Base-by-base conservation (phyloP, 2,329 filamentous ascomycete species). In the Peltaster fructicola region DNA sequence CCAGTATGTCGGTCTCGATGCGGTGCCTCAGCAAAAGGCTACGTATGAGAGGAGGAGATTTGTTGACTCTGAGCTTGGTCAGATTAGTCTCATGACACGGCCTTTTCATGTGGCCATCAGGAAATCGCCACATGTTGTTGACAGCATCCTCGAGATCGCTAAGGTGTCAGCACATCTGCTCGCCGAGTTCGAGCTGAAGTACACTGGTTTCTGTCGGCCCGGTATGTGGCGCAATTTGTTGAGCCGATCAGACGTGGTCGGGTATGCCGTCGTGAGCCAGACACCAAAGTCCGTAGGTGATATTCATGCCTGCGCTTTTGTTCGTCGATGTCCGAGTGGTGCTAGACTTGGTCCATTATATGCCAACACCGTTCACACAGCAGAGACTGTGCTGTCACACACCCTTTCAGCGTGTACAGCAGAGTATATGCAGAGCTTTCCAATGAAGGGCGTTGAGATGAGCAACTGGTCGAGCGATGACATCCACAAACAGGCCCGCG, bases 261-360 rank as follows among this genome's bases (percentile, higher is more conserved):
- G 48, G 4, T 39, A 40, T 12, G 43, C 38, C 2, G 22, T 50
- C 8, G 26, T 34, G 4, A 16, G 26, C 13, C 24, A 13, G 18
- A 12, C 30, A 10, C 31, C 32, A 15, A 15, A 16, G 8, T 23
- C 27, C 4, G 13, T 33, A 5, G 30, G 33, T 5, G 25, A 38
- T 5, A 27, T 50, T 4, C 29, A 27, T 5, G 45, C 43, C n/a
- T 47, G 40, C 35, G 30, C 46, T 6, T 24, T 51, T 3, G 41
- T 45, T 8, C 43, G 51, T 3, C 36, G 36, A 4, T 50, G 40
- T 20, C 35, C 44, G 13, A 24, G 41, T 9, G 50, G 50, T 3
- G 39, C 42, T 21, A 37, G 49, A 2, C 33, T 52, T 24, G 50
- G 51, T 1, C 51, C 51, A 5, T 26, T 54, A 6, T 52, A 51